Base-by-base conservation (phyloP, 2,329 filamentous ascomycete genomes). In the Graphium sp. region DNA sequence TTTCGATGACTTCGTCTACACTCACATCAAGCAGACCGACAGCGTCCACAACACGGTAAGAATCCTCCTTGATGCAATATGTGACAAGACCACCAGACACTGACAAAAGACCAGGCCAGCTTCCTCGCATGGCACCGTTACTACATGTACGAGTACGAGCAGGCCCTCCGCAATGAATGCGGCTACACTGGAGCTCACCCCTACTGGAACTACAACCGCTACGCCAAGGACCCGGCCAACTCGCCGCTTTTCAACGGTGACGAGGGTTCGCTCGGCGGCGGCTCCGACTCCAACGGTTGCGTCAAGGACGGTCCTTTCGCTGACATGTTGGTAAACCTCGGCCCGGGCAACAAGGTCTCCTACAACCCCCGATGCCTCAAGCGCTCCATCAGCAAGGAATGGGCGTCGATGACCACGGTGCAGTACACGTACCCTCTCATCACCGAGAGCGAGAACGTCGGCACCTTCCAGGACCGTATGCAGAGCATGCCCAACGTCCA, bases 201-300 rank as follows among this genome's bases (percentile, higher is more conserved):
- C 41, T 64, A 63, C 40, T 59, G 57, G 53, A 49, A 62, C 41
- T 64, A 43, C 49, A 14, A 53, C 49, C 25, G 46, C 50, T 29
- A 29, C 18, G 32, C 47, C 5, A 39, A 38, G 4, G 46, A 45
- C 11, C 41, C 54, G 26, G 37, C 45, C 20, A 52, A 41, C 35
- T 62, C 57, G 2, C 46, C 58, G 9, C 43, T 65, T 31, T 62
- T 62, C 34, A 57, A 65, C 34, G 61, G 62, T n/a, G 57, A 49
- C 29, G 52, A 49, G 2, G 47, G 44, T 6, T 57, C 52, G 10
- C 45, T 64, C 36, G 49, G 48, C 6, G 58, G 59, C 2, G 53
- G 66, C 26, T 43, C 0, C 22, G 40, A 24, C 34, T 13, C 35
- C 45, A 66, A 67, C 22, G 68, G 66, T 14, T 71, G 65, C 40